These are phyloP conservation scores for Thalia dealbata DNA, from an alignment of 176 grass and related monocot species.

Conservation along the genomic window DNA sequence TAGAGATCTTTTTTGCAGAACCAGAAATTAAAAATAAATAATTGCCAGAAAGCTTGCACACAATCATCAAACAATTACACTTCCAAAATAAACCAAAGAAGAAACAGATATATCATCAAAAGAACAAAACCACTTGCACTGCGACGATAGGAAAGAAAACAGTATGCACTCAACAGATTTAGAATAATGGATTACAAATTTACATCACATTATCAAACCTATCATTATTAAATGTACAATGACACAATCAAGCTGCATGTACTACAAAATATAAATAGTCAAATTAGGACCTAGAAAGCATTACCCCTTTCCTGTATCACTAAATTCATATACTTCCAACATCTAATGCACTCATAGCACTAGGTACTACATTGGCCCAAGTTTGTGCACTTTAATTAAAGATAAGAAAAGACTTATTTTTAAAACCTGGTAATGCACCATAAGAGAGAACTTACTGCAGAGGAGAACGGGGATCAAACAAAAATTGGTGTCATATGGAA, in stretches of 20 bases:
- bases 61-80: not conserved
- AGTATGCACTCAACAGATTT: too few relatives aligned
- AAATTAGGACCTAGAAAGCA: too few relatives aligned
- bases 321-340: not conserved
- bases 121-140: not conserved
- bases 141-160: not conserved
- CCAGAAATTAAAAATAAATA: not conserved
- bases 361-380: too few relatives aligned
- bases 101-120: not conserved
- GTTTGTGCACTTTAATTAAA: too few relatives aligned
- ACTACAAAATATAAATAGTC: too few relatives aligned
- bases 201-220: too few relatives aligned
- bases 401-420: not conserved
- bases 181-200: too few relatives aligned
- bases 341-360: too few relatives aligned
- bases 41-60: not conserved
- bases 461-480: not conserved
- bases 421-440: not conserved
- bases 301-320: not conserved
- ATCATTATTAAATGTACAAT: too few relatives aligned
- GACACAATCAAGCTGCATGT: too few relatives aligned
- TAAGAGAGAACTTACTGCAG: not conserved
- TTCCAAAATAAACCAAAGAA: not conserved
- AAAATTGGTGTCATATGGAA: not conserved
- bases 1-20: slow-evolving; percentile 8